Evolutionary conservation across 2,329 filamentous ascomycete genomes (phyloP).

Genomic region (Coleophoma cylindrospora): DNA sequence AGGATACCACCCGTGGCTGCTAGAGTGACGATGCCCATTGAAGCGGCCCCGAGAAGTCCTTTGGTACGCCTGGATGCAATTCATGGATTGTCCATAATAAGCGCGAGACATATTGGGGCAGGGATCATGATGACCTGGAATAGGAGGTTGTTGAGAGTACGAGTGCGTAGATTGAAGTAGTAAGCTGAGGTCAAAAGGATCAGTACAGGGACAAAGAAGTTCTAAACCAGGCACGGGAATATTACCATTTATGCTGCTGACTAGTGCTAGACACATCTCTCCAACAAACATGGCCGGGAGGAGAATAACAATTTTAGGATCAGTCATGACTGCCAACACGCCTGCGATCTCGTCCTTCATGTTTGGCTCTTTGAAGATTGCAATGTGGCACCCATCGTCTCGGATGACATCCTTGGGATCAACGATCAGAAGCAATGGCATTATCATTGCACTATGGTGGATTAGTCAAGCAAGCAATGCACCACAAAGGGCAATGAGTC

Average conservation of each 20-base stretch:
- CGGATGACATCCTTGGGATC: slow-evolving; percentile 17
- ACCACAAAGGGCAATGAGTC: neutral
- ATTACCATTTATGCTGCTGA: slow-evolving; percentile 8
- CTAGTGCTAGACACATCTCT: slow-evolving; percentile 8
- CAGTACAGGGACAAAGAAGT: neutral
- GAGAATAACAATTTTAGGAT: slow-evolving; percentile 9
- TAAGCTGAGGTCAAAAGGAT: neutral
- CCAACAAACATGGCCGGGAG: slow-evolving; percentile 12
- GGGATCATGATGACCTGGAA: slow-evolving; percentile 12
- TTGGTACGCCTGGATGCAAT: slow-evolving; percentile 1
- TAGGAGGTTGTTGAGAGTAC: slow-evolving; percentile 10
- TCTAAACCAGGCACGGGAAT: neutral
- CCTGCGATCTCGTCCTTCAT: slow-evolving; percentile 8
- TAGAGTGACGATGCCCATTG: slow-evolving; percentile 6
- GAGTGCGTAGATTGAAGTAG: slow-evolving; percentile 13
- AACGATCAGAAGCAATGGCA: slow-evolving; percentile 14
- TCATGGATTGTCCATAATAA: slow-evolving; percentile 6
- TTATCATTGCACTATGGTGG: slow-evolving; percentile 3
- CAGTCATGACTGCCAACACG: slow-evolving; percentile 4
- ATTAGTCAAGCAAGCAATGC: neutral
- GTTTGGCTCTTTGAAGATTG: slow-evolving; percentile 9
- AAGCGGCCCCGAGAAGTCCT: slow-evolving; percentile 3
- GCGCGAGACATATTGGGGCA: slow-evolving; percentile 6
- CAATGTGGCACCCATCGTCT: slow-evolving; percentile 8
- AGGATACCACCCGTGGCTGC: slow-evolving; percentile 3